Conservation (phyloP, 495 filamentous ascomycete genomes). For the Mycothermus thermophilus region DNA sequence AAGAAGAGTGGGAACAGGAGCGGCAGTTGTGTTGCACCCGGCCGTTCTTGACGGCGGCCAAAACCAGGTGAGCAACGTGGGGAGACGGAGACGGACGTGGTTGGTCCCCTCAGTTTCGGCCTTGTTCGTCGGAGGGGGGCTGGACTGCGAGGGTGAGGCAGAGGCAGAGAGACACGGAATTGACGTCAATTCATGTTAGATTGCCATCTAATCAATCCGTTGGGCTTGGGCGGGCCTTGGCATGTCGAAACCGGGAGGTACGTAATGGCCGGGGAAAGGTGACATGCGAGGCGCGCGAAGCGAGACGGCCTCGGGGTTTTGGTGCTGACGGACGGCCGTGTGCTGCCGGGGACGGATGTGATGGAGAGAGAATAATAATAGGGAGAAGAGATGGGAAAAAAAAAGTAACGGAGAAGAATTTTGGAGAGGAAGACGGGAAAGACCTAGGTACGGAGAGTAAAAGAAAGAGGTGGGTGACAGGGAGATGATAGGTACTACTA, state of each 20-base stretch:
- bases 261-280: background rate
- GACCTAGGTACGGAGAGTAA: background rate
- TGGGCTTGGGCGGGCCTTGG: conserved; percentile 18
- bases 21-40: conserved; percentile 23
- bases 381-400: background rate
- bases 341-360: background rate
- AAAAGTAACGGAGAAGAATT: background rate
- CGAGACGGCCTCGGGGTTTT: background rate
- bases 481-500: no score
- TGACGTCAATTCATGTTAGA: conserved; percentile 26
- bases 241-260: conserved; percentile 9
- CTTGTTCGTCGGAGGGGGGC: no score
- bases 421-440: background rate
- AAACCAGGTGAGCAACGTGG: conserved; percentile 15
- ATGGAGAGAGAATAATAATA: background rate
- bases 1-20: conserved; percentile 5
- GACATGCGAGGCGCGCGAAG: background rate
- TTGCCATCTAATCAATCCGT: conserved; percentile 21
- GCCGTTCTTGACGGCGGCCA: conserved; percentile 8
- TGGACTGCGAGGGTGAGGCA: conserved; percentile 8
- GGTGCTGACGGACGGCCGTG: no score
- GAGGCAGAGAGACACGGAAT: conserved; percentile 13
- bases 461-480: background rate
- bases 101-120: no score
- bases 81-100: conserved; percentile 8